Base-by-base conservation (phyloP, 306 rosid genomes). In the Geum urbanum region DNA sequence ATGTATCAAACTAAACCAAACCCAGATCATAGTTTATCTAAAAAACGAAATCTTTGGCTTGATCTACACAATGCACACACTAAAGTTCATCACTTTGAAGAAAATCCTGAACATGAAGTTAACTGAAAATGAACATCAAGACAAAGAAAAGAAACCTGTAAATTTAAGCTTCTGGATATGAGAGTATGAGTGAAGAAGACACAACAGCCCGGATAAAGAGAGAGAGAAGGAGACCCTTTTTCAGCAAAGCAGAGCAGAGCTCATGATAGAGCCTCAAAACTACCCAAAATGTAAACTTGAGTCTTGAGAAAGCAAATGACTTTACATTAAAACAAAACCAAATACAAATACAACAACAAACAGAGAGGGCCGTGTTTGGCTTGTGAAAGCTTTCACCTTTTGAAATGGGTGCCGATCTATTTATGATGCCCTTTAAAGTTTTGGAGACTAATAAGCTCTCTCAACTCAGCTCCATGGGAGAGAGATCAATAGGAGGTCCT, bases 131-230 rank as follows among this genome's bases (percentile, higher is more conserved):
- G 59, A 12, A 35, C 74, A 75, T 59, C 61, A 18, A 72, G 27
- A 32, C 37, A 47, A 75, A 50, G 61, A 55, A 70, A 47, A 82
- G 61, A 58, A 44, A 91, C 97, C 97, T 86, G 89, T 58, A 66
- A 32, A 63, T 77, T 32, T 45, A 71, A 75, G 75, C 53, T 58
- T 5, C 69, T 27, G 54, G 70, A 67, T 64, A 66, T 22, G 77
- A 71, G 63, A 50, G 69, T 64, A 66, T 9, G 77, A 71, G 74
- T 64, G 71, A 83, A 79, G 46, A 47, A 56, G 37, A 32, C 37
- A 54, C 35, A 51, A 40, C 74, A 32, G 37, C 37, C 1, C 37
- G 37, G 37, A 3, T 32, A 32, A 11, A 58, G 55, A 63, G 62
- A 78, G 66, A 54, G 24, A 52, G n/a, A 27, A 40, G 14, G 8